Base-by-base conservation (phyloP, 805 yeast species). In the Nakazawaea peltata region DNA sequence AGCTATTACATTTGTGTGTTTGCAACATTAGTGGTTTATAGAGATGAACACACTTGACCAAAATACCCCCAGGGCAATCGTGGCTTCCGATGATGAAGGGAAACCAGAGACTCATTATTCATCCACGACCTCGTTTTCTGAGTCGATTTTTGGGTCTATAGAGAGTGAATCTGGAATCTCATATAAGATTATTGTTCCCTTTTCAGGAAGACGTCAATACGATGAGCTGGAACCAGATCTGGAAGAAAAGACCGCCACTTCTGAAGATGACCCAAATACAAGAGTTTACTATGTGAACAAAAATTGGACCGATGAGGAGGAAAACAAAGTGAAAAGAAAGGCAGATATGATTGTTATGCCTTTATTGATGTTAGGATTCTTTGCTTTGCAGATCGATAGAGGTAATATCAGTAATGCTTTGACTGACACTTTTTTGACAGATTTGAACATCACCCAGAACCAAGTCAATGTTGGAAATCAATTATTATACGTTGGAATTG, bases 401-500 rank as follows among this genome's bases (percentile, higher is more conserved):
- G 67, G 68, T 33, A 77, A 77, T 49, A 52, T 77, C 33, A 49
- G 61, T 3, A 79, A 75, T 46, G 81, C 47, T 50, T 81, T 7
- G 59, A 61, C 83, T 0, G 84, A 74, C 43, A 66, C 71, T 43
- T 44, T 78, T 45, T 51, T 77, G 33, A 55, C 50, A 1, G 81
- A 78, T 43, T 56, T 77, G 37, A 48, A 58, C 1, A 45, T 79
- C 47, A 66, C 67, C n/a, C 74, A 80, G 11, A 57, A 70, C 44
- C 71, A 78, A 39, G 76, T 67, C 50, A 80, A 79, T 51, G 49
- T 61, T 26, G 86, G 82, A 16, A 68, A 62, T 41, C 74, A 80
- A 4, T 61, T 78, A 27, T 69, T 69, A 45, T 57, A 63, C 41
- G 58, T 74, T 5, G 59, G 69, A 30, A 78, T 79, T 46, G 50